phyloP scores from a whole-genome alignment of 2,329 filamentous ascomycete species.

The Rhexocercosporidium sp. region DNA sequence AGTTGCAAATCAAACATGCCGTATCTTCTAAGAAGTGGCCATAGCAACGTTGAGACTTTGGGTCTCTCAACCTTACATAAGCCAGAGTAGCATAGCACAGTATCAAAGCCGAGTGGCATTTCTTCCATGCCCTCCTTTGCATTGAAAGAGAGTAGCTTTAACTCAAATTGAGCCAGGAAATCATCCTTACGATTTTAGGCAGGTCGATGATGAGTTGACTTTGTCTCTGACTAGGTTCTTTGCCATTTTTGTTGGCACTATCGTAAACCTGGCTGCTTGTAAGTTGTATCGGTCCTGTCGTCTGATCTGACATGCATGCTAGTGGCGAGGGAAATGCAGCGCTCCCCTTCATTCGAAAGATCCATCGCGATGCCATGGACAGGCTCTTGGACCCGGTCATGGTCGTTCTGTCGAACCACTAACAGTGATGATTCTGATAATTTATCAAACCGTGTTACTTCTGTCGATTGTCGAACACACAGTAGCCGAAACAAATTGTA shows the following conservation, averaged over 20 bases:
- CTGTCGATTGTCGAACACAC: too few species aligned
- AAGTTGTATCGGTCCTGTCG: not conserved
- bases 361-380: not conserved
- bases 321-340: not conserved
- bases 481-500: too few species aligned
- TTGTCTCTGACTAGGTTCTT: not conserved
- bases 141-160: not conserved
- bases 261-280: not conserved
- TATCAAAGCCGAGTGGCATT: not conserved
- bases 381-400: too few species aligned
- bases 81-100: not conserved
- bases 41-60: not conserved
- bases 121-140: not conserved
- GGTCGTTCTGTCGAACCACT: too few species aligned
- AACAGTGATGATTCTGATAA: too few species aligned
- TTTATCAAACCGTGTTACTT: too few species aligned
- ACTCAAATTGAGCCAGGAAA: not conserved
- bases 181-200: not conserved
- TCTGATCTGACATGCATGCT: not conserved
- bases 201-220: not conserved
- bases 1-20: not conserved
- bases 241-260: not conserved
- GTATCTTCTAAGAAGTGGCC: not conserved
- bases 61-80: constrained; percentile 5
- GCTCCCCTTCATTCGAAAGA: not conserved